Base-by-base conservation (phyloP, 2,329 filamentous ascomycete genomes). In the Xylaria polymorpha region DNA sequence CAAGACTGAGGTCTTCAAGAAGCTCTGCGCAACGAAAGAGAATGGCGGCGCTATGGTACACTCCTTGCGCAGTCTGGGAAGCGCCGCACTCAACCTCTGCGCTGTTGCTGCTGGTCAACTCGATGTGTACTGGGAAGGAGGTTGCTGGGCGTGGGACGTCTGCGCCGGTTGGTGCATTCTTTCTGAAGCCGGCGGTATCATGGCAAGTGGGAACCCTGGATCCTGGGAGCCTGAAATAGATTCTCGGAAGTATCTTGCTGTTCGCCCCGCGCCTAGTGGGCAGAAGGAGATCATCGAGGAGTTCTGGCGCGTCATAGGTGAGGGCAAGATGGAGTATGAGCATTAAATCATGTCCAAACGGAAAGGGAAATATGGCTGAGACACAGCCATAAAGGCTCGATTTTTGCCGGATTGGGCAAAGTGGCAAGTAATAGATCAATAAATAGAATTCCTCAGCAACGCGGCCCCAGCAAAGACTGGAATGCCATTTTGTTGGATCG, bases 111-210 rank as follows among this genome's bases (percentile, higher is more conserved):
- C 88, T 10, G 92, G 92, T 0, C 86, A 89, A 78, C 74, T 93
- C 32, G 92, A 95, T 78, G 75, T 88, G 25, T 95, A 93, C 78
- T 95, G 92, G 92, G 92, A 95, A 81, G 92, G 91, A 44, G 92
- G 93, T 0, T 94, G 91, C 79, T 95, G 92, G 87, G 91, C 92
- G 1, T 95, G 92, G 92, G 92, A 95, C 78, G 92, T 95, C 2
- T 93, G 91, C 77, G 93, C 93, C 5, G 92, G 90, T 0, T 94
- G 92, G 92, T 89, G 90, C 67, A 90, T 95, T 69, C 81, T 95
- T 32, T 82, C 83, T 37, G 92, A 95, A 82, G 91, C 92, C 0
- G 93, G 92, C 0, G 92, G 92, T 0, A 83, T 88, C 61, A 88
- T 95, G 83, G 91, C 86, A 8, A 86, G 91, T 77, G 91, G 89